A percentile compares a stretch with the other conserved stretches of the same genome.
phyloP scores from a whole-genome alignment of 148 eudicot genomes.

The Chenopodium album region DNA sequence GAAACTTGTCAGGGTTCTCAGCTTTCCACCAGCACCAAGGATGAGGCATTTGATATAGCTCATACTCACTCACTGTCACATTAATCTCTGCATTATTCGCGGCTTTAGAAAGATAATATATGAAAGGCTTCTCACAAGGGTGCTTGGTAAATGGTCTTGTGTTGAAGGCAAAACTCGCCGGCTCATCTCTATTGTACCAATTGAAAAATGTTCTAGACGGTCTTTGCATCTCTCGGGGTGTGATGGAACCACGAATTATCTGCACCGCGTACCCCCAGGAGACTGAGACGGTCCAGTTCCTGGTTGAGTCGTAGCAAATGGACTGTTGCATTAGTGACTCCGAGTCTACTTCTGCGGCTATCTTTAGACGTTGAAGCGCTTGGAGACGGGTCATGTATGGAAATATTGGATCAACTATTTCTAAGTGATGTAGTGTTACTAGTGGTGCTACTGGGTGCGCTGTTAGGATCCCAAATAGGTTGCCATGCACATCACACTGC shows the following conservation, averaged over 20 bases:
- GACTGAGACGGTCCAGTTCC: constrained; percentile 60
- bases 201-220: constrained; percentile 43
- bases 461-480: constrained; percentile 44
- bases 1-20: constrained; percentile 28
- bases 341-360: constrained; percentile 45
- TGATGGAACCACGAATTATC: constrained; percentile 33
- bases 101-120: constrained; percentile 35
- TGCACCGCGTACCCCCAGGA: constrained; percentile 71
- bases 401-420: constrained; percentile 48
- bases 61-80: constrained; percentile 35
- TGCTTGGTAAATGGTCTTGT: constrained; percentile 32
- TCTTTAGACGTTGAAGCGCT: constrained; percentile 36
- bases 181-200: constrained; percentile 41
- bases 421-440: constrained; percentile 50
- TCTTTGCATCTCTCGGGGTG: constrained; percentile 43
- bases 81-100: not conserved
- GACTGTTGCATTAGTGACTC: constrained; percentile 57
- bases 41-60: not conserved
- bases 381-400: constrained; percentile 30
- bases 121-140: constrained; percentile 43
- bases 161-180: constrained; percentile 36
- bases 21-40: constrained; percentile 30
- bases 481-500: constrained; percentile 51
- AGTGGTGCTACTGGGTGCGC: constrained; percentile 59
- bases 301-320: constrained; percentile 47